Percentiles rank a stretch among this genome's conserved stretches.
Evolutionary conservation across 768 basidiomycete species (phyloP).

Genomic region (Suillus plorans): DNA sequence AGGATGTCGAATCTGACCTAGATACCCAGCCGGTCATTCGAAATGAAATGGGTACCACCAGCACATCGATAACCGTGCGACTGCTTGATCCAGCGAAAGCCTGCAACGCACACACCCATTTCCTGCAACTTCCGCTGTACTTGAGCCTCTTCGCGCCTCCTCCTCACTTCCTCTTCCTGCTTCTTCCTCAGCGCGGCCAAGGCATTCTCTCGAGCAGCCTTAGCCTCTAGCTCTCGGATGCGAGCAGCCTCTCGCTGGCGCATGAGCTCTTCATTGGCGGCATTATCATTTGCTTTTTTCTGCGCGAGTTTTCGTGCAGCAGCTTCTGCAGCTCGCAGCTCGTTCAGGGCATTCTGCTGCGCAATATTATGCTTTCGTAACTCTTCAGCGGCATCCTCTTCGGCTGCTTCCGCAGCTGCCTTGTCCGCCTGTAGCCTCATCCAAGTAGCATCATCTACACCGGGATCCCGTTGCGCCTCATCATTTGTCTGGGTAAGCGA

Average conservation of each 20-base stretch:
- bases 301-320: slow-evolving; percentile 12
- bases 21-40: slow-evolving; percentile 25
- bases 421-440: slow-evolving; percentile 42
- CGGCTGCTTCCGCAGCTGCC: slow-evolving; percentile 24
- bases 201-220: slow-evolving; percentile 24
- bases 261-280: slow-evolving; percentile 74
- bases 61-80: slow-evolving; percentile 39
- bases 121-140: slow-evolving; percentile 41
- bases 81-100: slow-evolving; percentile 42
- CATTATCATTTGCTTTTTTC: slow-evolving; percentile 27
- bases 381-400: slow-evolving; percentile 19
- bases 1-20: not conserved
- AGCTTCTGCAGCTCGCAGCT: slow-evolving; percentile 12
- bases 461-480: slow-evolving; percentile 41
- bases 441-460: slow-evolving; percentile 56
- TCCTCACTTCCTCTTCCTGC: slow-evolving; percentile 39
- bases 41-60: slow-evolving; percentile 39
- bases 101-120: slow-evolving; percentile 49
- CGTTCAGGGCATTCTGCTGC: slow-evolving; percentile 16
- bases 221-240: slow-evolving; percentile 24
- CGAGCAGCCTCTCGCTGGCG: slow-evolving; percentile 17
- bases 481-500: not conserved
- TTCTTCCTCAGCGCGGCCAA: slow-evolving; percentile 30
- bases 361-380: slow-evolving; percentile 19
- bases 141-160: slow-evolving; percentile 14